Conservation (phyloP, 2,329 filamentous ascomycete species). For the Talaromyces sp. region DNA sequence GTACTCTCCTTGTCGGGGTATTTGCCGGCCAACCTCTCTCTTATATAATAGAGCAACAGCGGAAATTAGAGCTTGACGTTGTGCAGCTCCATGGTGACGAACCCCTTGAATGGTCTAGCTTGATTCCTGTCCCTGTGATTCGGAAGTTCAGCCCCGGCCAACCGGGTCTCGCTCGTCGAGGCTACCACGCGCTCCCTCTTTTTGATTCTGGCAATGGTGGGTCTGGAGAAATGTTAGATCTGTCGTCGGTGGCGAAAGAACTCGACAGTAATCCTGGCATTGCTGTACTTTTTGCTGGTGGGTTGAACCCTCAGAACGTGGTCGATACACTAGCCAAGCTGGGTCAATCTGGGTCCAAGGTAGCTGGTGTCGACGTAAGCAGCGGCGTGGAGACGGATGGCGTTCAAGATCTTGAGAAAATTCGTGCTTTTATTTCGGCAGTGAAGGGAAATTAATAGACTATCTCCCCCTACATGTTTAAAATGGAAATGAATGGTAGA, state of each 20-base stretch:
- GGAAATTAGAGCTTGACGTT: constrained; percentile 72
- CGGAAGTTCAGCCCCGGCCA: constrained; percentile 76
- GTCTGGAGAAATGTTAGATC: constrained; percentile 73
- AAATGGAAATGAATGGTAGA: background rate
- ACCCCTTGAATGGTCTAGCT: constrained; percentile 80
- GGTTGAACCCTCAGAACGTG: constrained; percentile 76
- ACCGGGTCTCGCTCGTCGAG: constrained; percentile 65
- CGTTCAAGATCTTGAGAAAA: constrained; percentile 74
- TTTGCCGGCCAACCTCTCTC: constrained; percentile 86
- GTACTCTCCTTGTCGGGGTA: constrained; percentile 82
- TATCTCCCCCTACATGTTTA: background rate
- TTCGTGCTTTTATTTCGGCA: constrained; percentile 71
- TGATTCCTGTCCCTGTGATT: constrained; percentile 91
- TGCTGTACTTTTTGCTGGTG: constrained; percentile 77
- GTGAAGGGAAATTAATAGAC: constrained; percentile 53
- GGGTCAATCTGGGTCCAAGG: constrained; percentile 55
- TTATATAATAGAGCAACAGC: constrained; percentile 75
- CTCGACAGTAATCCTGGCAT: constrained; percentile 67
- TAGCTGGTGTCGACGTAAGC: constrained; percentile 86
- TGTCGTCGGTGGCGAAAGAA: constrained; percentile 61
- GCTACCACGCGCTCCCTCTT: constrained; percentile 77
- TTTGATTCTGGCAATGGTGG: constrained; percentile 82
- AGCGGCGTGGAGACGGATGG: constrained; percentile 87
- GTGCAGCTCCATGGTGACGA: constrained; percentile 92
- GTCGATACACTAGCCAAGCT: constrained; percentile 59